Percentiles rank a stretch among this genome's conserved stretches.
These are phyloP conservation scores for Paramecium tetraurelia DNA, from an alignment of 73 alveolate genomes.

Conservation along the genomic window DNA sequence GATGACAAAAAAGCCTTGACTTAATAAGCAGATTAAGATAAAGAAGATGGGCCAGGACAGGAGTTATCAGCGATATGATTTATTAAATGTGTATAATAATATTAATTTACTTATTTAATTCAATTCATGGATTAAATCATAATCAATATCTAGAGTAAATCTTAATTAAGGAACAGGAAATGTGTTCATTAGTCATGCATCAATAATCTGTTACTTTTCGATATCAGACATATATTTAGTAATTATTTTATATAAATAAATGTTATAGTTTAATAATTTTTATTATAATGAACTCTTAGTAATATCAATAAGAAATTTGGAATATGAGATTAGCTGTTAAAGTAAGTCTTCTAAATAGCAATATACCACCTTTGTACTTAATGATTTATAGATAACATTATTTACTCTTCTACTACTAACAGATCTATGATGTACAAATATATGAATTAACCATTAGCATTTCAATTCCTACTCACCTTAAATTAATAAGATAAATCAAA, in stretches of 20 bases:
- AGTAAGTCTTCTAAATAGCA: background rate
- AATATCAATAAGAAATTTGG: background rate
- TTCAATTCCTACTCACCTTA: background rate
- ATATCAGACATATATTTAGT: no score
- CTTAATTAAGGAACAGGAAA: background rate
- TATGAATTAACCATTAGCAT: background rate
- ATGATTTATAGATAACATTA: constrained; percentile 9
- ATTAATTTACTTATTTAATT: no score
- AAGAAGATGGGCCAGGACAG: background rate
- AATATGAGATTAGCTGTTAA: background rate
- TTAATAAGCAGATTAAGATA: background rate
- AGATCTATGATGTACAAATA: background rate
- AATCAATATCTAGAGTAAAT: background rate
- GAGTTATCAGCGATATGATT: background rate
- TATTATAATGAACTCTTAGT: background rate
- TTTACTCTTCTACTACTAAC: background rate
- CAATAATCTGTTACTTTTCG: no score
- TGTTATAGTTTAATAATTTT: background rate
- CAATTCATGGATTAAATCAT: no score
- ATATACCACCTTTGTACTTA: background rate
- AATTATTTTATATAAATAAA: background rate
- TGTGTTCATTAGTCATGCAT: no score
- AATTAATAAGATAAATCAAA: background rate
- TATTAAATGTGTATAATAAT: no score
- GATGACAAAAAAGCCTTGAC: background rate